Conservation (phyloP, 352 stramenopile genomes). For the Globisporangium heterothallicum region DNA sequence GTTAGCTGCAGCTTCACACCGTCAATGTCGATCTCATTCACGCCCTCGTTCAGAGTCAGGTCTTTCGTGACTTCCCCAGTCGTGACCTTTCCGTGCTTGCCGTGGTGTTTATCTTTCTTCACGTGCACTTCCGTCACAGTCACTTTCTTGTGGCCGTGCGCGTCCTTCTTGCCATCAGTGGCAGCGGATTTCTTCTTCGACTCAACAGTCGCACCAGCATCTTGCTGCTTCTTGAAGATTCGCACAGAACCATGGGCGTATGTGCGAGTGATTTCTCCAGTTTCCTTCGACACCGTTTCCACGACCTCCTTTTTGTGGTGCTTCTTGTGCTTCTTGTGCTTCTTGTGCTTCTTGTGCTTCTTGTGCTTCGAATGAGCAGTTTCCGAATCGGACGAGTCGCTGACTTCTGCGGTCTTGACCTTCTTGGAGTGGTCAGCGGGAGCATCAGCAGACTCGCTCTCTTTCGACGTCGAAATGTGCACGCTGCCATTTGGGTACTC, state of each 20-base stretch:
- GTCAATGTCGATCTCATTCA: conserved; percentile 13
- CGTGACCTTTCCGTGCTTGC: conserved; percentile 3
- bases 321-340: conserved; percentile 14
- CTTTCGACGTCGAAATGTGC: conserved; percentile 18
- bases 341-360: conserved; percentile 13
- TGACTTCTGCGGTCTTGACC: conserved; percentile 16
- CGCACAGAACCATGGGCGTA: conserved; percentile 53
- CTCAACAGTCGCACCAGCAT: background rate
- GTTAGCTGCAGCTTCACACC: conserved; percentile 13
- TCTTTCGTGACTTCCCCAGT: conserved; percentile 12
- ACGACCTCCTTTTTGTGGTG: conserved; percentile 16
- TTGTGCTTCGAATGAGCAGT: conserved; percentile 8
- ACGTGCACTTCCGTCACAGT: conserved; percentile 10
- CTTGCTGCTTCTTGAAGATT: conserved; percentile 21
- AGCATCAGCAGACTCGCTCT: background rate
- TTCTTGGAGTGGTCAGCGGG: conserved; percentile 9
- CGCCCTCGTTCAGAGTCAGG: conserved; percentile 13
- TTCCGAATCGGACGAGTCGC: conserved; percentile 1
- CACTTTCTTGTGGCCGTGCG: conserved; percentile 1
- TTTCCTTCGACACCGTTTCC: conserved; percentile 3
- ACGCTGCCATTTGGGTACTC: conserved; percentile 33
- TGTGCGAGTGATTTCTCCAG: conserved; percentile 38
- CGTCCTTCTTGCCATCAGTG: conserved; percentile 10
- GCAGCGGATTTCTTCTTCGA: conserved; percentile 14
- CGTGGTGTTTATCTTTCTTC: conserved; percentile 8